Base-by-base conservation (phyloP, 1,284 basidiomycete genomes). In the Sutorius eximius region DNA sequence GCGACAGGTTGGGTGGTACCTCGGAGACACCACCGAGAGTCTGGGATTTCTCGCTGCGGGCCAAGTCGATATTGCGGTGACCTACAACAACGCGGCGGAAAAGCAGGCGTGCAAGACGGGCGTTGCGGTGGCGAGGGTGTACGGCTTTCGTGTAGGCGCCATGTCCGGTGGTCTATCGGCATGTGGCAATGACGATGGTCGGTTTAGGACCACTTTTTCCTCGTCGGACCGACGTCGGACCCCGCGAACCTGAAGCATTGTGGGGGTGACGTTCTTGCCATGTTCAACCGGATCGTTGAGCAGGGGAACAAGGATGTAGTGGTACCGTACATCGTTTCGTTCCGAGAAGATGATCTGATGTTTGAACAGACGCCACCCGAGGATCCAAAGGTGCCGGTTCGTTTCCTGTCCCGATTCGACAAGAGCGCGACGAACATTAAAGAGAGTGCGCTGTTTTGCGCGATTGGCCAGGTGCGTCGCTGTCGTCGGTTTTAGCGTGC, bases 371-470 rank as follows among this genome's bases (percentile, higher is more conserved):
- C 40, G 1, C 60, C 61, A 2, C 65, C 59, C 9, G 42, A 43
- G 3, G 54, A 61, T 30, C 66, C 22, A 24, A 24, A 67, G 9
- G 64, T 64, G 8, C 63, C 77, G 3, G 74, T 73, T n/a, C 75
- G 78, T 16, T 82, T 82, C 66, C 72, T 81, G 15, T 78, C 77
- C 3, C 75, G 78, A 3, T 82, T 73, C 55, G 80, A 82, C 55
- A 82, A 82, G 59, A 79, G 78, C 45, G 80, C 81, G 8, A 82
- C 79, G 0, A 81, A 82, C 58, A 80, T 82, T 61, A 82, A 80
- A 56, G 79, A 82, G 57, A 78, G 75, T 30, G 60, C 71, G 46
- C 52, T 82, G 16, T 82, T 81, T 52, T 70, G 73, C 47, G 68
- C 62, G 9, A 79, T 82, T 18, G 79, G 80, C 12, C 78, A 81